Evolutionary conservation across 1,284 basidiomycete genomes (phyloP).

Genomic region (Waitea zeae): DNA sequence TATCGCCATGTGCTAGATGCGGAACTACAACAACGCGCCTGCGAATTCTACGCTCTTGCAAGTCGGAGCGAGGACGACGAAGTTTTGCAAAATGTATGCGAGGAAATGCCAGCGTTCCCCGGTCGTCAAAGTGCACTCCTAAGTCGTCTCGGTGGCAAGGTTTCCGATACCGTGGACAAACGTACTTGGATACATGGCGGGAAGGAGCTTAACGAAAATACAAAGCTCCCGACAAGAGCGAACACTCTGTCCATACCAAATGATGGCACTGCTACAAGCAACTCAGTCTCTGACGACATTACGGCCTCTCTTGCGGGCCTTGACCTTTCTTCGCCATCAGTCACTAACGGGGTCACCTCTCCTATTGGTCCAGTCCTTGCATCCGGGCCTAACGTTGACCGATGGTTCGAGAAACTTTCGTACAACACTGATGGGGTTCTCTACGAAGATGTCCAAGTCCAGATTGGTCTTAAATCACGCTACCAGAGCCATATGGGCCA

Average conservation of each 20-base stretch:
- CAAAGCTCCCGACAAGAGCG: constrained; percentile 25
- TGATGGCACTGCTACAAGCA: constrained; percentile 8
- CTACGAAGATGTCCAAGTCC: constrained; percentile 91
- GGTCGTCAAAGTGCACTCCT: constrained; percentile 85
- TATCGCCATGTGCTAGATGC: constrained; percentile 96
- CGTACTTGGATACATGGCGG: constrained; percentile 92
- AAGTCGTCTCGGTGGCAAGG: constrained; percentile 74
- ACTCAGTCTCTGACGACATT: constrained; percentile 29
- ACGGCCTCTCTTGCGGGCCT: constrained; percentile 71
- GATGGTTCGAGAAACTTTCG: constrained; percentile 80
- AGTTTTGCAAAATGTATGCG: constrained; percentile 85
- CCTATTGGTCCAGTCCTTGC: constrained; percentile 30
- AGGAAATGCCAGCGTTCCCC: constrained; percentile 98
- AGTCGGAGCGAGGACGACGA: constrained; percentile 77
- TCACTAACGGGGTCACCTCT: constrained; percentile 12
- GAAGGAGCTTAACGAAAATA: constrained; percentile 66
- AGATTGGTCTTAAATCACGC: constrained; percentile 91
- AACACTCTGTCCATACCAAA: constrained; percentile 7
- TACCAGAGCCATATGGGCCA: constrained; percentile 89
- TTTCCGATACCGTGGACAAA: constrained; percentile 83
- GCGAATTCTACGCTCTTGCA: constrained; percentile 86
- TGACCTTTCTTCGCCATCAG: constrained; percentile 35
- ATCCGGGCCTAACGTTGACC: constrained; percentile 56
- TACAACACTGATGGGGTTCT: constrained; percentile 79
- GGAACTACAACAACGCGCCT: constrained; percentile 95